These are phyloP conservation scores for Bacidia gigantensis DNA, from an alignment of 495 filamentous ascomycete species.

Conservation along the genomic window DNA sequence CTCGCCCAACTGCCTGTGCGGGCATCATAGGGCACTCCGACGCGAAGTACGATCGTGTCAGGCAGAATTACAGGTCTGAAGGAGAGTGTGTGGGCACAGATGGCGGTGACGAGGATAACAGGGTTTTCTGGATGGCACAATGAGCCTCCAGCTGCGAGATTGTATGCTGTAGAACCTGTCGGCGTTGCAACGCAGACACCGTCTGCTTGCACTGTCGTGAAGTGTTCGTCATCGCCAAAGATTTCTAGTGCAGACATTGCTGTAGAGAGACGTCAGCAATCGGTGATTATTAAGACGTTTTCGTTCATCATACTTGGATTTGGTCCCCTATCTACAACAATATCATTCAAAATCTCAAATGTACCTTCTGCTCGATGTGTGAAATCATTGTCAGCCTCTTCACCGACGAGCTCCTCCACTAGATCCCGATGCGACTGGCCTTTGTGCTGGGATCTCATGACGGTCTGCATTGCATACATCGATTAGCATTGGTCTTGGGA, in stretches of 20 bases:
- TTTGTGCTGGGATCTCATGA: constrained; percentile 64
- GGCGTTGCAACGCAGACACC: constrained; percentile 85
- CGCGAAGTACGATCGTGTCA: constrained; percentile 81
- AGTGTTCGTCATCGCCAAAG: constrained; percentile 92
- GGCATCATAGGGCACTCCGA: constrained; percentile 87
- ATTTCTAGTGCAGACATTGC: constrained; percentile 52
- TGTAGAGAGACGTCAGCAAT: constrained; percentile 12
- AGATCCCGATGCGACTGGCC: constrained; percentile 43
- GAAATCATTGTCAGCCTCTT: constrained; percentile 62
- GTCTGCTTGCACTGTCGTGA: constrained; percentile 75
- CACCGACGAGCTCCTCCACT: constrained; percentile 80
- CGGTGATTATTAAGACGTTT: not conserved
- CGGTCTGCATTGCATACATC: constrained; percentile 31
- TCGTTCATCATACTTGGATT: constrained; percentile 55
- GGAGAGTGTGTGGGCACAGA: constrained; percentile 89
- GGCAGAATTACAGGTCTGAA: constrained; percentile 93
- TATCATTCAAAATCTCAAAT: constrained; percentile 84
- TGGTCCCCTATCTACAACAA: constrained; percentile 80
- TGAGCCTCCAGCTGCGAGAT: constrained; percentile 88
- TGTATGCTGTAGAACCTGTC: constrained; percentile 92
- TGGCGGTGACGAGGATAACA: constrained; percentile 87
- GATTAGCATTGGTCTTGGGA: not conserved
- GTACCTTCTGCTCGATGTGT: constrained; percentile 72
- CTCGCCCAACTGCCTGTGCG: constrained; percentile 86
- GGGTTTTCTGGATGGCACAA: constrained; percentile 95